Evolutionary conservation across 176 grass and related monocot genomes (phyloP), one percentile per base, ranked within the genome.

Genomic region (Avena atlantica): DNA sequence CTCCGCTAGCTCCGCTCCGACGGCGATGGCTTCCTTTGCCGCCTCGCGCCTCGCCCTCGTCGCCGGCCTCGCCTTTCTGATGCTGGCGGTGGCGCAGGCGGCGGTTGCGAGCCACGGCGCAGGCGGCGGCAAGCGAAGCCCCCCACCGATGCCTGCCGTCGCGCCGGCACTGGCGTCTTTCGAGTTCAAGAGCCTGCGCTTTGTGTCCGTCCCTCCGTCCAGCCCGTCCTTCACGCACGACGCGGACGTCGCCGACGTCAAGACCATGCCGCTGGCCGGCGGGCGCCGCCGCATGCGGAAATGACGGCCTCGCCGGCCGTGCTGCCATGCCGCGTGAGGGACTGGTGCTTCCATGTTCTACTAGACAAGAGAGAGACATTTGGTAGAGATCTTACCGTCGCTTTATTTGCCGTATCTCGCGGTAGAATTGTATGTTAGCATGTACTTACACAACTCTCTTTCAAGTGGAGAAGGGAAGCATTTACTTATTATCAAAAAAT

Each of bases 51-150:
- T 89, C 11, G 25, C 37, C 81, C 42, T 84, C 64, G 42, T 49
- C 27, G 19, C 87, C 19, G 48, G 19, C 25, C 62, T 88, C 13
- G 81, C 64, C 8, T 71, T 88, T 74, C 53, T 88, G 74, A 20
- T 79, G 24, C 63, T 88, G 13, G 31, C 31, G 31, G 12, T 4
- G 6, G 20, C 53, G 47, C 62, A 10, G 75, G 29, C 27, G 29
- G 44, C 52, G 23, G 12, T 19, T 3, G 64, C 24, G 52, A 84
- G 9, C 2, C 62, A 29, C 9, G 50, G 21, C 76, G 17, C 20
- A 9, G 50, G 11, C 36, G 42, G 78, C 21, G 19, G 73, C 4
- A 48, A 76, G 20, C 23, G 7, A 13, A 5, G 47, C 12, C 8
- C 53, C 9, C 9, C 40, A 19, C 48, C 73, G 2, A n/a, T 9